Conservation (phyloP, 2,329 filamentous ascomycete genomes). For the Ceratocystis papillata region DNA sequence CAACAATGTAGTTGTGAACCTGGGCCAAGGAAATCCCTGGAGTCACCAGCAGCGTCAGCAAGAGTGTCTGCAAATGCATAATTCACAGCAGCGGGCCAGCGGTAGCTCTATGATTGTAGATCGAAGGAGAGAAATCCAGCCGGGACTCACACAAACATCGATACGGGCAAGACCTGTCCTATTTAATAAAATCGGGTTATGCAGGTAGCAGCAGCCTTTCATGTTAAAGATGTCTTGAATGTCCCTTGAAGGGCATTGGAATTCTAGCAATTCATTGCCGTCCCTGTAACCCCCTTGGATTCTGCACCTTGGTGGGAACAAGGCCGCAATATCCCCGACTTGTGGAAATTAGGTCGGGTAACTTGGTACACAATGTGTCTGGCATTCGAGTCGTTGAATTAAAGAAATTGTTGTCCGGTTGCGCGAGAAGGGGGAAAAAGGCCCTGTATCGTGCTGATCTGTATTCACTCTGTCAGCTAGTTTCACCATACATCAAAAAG, state of each 20-base stretch:
- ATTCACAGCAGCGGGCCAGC: neutral
- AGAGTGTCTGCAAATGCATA: neutral
- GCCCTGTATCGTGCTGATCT: neutral
- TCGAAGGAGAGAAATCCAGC: neutral
- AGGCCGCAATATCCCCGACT: neutral
- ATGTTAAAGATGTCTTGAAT: neutral
- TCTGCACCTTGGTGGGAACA: neutral
- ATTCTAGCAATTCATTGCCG: conserved; percentile 3
- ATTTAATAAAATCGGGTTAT: neutral
- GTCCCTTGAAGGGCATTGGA: neutral
- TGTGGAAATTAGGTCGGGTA: conserved; percentile 14
- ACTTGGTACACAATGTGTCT: conserved; percentile 12
- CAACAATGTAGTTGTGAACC: conserved; percentile 18
- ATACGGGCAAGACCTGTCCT: neutral
- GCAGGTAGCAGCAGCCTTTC: neutral
- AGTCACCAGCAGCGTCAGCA: neutral
- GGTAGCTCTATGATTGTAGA: neutral
- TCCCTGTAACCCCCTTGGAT: neutral
- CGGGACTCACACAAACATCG: neutral
- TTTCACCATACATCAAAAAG: conserved; percentile 7
- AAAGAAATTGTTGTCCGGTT: neutral
- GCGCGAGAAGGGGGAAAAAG: neutral
- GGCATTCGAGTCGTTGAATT: neutral
- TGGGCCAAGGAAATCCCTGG: neutral
- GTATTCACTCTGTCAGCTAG: neutral